Conservation (phyloP, 768 basidiomycete genomes). For the Lepiota venenata region DNA sequence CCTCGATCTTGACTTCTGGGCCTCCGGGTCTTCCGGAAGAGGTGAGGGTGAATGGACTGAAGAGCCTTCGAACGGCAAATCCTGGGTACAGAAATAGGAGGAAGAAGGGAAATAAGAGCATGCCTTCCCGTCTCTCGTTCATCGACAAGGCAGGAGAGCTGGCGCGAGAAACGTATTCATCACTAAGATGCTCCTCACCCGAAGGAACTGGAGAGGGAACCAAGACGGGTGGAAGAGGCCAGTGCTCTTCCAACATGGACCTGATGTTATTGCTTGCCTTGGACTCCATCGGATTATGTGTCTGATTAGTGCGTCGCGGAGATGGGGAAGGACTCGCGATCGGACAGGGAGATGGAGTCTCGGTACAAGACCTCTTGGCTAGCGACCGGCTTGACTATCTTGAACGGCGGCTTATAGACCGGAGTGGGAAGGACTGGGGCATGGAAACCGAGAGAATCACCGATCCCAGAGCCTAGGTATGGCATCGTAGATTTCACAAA, state of each 20-base stretch:
- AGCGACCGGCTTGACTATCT: not conserved
- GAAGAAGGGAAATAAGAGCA: conserved; percentile 19
- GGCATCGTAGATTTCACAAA: conserved; percentile 42
- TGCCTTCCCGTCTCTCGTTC: conserved; percentile 14
- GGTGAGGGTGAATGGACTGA: conserved; percentile 21
- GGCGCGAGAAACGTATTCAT: conserved; percentile 5
- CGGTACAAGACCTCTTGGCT: not conserved
- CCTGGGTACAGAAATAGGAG: conserved; percentile 15
- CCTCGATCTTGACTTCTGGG: conserved; percentile 18
- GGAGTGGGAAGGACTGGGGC: conserved; percentile 24
- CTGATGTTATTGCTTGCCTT: conserved; percentile 22
- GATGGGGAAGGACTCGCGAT: not conserved
- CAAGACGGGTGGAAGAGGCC: conserved; percentile 34
- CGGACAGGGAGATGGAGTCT: not conserved
- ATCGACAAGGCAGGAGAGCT: conserved; percentile 21
- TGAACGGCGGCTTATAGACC: not conserved
- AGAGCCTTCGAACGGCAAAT: conserved; percentile 30
- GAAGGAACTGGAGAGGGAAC: conserved; percentile 19
- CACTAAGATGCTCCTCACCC: not conserved
- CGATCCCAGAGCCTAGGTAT: conserved; percentile 43
- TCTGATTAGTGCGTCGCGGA: not conserved
- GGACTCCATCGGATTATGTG: not conserved
- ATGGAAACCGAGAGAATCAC: conserved; percentile 36
- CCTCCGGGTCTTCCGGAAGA: conserved; percentile 7
- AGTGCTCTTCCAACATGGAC: conserved; percentile 34